phyloP scores from a whole-genome alignment of 495 filamentous ascomycete genomes.

The Glonium stellatum region DNA sequence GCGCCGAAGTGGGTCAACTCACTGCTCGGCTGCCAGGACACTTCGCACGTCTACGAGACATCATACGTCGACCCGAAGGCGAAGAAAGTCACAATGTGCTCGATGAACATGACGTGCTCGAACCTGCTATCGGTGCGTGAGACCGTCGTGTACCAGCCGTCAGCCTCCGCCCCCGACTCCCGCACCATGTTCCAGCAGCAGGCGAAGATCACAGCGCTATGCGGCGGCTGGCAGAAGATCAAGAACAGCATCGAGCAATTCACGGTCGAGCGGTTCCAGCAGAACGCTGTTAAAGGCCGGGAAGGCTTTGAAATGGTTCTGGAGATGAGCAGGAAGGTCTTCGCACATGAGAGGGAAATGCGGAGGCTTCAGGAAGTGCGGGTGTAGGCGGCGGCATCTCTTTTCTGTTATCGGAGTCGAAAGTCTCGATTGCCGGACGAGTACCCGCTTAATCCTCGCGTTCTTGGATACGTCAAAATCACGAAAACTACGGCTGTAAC shows the following conservation, averaged over 20 bases:
- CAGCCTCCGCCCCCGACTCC: slow-evolving; percentile 44
- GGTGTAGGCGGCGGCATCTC: slow-evolving; percentile 1
- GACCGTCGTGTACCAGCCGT: slow-evolving; percentile 75
- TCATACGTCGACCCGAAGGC: slow-evolving; percentile 79
- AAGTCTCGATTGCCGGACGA: background rate
- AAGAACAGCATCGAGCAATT: slow-evolving; percentile 90
- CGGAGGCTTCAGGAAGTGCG: slow-evolving; percentile 17
- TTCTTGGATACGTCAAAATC: too few species aligned
- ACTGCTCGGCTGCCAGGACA: slow-evolving; percentile 66
- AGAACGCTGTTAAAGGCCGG: slow-evolving; percentile 82
- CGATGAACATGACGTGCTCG: slow-evolving; percentile 80
- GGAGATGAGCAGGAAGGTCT: slow-evolving; percentile 87
- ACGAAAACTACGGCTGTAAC: too few species aligned
- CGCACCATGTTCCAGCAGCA: slow-evolving; percentile 79
- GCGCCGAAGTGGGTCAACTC: slow-evolving; percentile 79
- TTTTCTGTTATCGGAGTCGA: too few species aligned
- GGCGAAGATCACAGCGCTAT: slow-evolving; percentile 86
- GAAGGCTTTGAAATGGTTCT: slow-evolving; percentile 93
- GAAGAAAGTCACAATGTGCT: slow-evolving; percentile 90
- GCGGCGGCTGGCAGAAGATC: slow-evolving; percentile 92
- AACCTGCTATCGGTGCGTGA: slow-evolving; percentile 85
- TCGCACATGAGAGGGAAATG: slow-evolving; percentile 73
- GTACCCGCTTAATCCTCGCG: too few species aligned
- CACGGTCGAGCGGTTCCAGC: slow-evolving; percentile 75
- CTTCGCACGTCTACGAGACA: slow-evolving; percentile 85